Base-by-base conservation (phyloP, 1,139 yeast genomes). In the Petasospora fabianii region DNA sequence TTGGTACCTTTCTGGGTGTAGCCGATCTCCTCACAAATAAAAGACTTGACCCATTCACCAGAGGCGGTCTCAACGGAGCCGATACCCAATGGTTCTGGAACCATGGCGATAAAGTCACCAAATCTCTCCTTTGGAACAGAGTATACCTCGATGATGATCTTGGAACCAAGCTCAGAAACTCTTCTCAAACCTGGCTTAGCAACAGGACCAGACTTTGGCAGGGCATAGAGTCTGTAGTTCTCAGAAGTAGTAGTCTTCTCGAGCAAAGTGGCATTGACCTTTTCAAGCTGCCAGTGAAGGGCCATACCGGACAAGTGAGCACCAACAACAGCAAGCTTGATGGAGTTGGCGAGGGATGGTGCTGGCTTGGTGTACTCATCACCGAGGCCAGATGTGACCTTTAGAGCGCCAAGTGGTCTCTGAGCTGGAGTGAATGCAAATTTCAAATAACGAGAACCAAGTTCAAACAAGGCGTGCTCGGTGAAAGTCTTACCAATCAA, bases 71-170 rank as follows among this genome's bases (percentile, higher is more conserved):
- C 95, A 31, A 85, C 92, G 13, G 90, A 78, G 11, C 98, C 98
- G 56, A 92, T 88, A 31, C 96, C 98, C 46, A 92, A 71, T 22
- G 98, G 98, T 53, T 84, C 85, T 11, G 97, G 97, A 27, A 92
- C 95, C 83, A 84, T 79, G 10, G 81, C 61, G 27, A 92, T 82
- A 55, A 92, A 90, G 21, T 71, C 73, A 49, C 97, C 97, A 64
- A 90, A 87, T 13, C 61, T 68, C 49, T 77, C 88, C 30, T 62
- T 62, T 24, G 97, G 96, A 34, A 92, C 73, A 35, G 90, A 75
- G 69, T 92, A 92, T 15, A 86, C 73, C 62, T 92, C 97, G 32
- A 90, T 62, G 36, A 73, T 78, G 44, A 92, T 84, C 33, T 71
- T 55, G 13, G 75, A 61, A 22, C 95, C 96, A 24, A 62, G 62